These are phyloP conservation scores for Colletotrichum paranaense DNA, from an alignment of 2,329 filamentous ascomycete genomes.

Conservation along the genomic window DNA sequence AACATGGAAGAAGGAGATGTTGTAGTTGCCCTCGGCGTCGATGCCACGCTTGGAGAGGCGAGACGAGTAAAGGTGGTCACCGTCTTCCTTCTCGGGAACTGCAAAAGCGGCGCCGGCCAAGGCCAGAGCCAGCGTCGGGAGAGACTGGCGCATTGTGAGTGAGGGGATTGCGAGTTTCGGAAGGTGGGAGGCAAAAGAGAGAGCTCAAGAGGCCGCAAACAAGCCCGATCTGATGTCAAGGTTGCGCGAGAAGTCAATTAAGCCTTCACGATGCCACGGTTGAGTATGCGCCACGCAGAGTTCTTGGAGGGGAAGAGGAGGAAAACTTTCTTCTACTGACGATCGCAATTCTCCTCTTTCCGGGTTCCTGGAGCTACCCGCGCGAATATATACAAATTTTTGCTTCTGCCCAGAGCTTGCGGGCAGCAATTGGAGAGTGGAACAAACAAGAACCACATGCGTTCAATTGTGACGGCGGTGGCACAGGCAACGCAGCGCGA, in stretches of 20 bases:
- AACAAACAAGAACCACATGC: slow-evolving; percentile 1
- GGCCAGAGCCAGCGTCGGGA: slow-evolving; percentile 35
- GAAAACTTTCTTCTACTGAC: background rate
- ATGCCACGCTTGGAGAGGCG: slow-evolving; percentile 61
- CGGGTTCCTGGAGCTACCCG: background rate
- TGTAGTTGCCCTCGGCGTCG: slow-evolving; percentile 61
- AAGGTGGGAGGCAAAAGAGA: background rate
- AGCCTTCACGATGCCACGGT: slow-evolving; percentile 19
- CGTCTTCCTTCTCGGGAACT: slow-evolving; percentile 44
- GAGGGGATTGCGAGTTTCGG: background rate
- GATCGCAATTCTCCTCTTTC: background rate
- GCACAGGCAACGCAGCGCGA: background rate
- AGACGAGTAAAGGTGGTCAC: slow-evolving; percentile 62
- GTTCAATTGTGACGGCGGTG: slow-evolving; percentile 2
- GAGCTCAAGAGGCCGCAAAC: background rate
- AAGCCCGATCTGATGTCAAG: background rate
- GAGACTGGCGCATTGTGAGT: slow-evolving; percentile 21
- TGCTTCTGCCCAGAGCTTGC: background rate
- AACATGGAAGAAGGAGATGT: slow-evolving; percentile 75
- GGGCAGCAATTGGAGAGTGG: background rate
- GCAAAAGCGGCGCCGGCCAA: slow-evolving; percentile 43
- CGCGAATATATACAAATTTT: slow-evolving; percentile 8
- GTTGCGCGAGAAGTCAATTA: slow-evolving; percentile 12
- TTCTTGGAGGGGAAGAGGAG: background rate
- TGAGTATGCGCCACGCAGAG: background rate